Conservation (phyloP, 208 protist genomes). For the Leishmania braziliensis region DNA sequence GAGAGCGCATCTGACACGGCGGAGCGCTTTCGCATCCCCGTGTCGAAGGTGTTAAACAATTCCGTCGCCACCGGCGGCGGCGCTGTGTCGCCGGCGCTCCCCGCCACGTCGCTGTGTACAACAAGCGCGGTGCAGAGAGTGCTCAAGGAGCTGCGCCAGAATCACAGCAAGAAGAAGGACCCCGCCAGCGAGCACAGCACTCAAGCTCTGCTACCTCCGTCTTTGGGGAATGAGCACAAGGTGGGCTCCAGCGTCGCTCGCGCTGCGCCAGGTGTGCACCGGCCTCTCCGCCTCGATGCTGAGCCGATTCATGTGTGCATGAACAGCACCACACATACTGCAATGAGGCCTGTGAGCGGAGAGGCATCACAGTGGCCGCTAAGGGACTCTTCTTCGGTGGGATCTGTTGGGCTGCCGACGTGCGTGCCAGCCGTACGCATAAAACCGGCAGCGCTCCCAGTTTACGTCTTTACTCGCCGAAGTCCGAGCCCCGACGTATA, state of each 20-base stretch:
- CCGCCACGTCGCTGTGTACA: slow-evolving; percentile 4
- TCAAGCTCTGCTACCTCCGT: background rate
- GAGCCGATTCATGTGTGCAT: slow-evolving; percentile 22
- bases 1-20: background rate
- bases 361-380: background rate
- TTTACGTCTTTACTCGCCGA: slow-evolving; percentile 73
- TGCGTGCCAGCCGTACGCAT: slow-evolving; percentile 6
- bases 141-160: slow-evolving; percentile 25
- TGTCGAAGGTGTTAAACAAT: background rate
- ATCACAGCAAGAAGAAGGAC: slow-evolving; percentile 3
- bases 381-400: background rate
- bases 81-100: background rate
- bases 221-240: background rate
- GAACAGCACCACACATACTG: background rate
- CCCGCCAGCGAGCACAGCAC: background rate
- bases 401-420: background rate
- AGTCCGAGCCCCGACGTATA: slow-evolving; percentile 55
- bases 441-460: slow-evolving; percentile 46
- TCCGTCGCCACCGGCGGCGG: background rate
- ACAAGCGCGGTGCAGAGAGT: slow-evolving; percentile 16
- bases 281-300: slow-evolving; percentile 24
- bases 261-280: slow-evolving; percentile 5
- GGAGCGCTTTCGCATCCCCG: slow-evolving; percentile 28
- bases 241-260: background rate
- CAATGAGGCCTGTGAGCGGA: background rate